Evolutionary conservation across 2,329 filamentous ascomycete species (phyloP).

Genomic region (Ambrosiella cleistominuta): DNA sequence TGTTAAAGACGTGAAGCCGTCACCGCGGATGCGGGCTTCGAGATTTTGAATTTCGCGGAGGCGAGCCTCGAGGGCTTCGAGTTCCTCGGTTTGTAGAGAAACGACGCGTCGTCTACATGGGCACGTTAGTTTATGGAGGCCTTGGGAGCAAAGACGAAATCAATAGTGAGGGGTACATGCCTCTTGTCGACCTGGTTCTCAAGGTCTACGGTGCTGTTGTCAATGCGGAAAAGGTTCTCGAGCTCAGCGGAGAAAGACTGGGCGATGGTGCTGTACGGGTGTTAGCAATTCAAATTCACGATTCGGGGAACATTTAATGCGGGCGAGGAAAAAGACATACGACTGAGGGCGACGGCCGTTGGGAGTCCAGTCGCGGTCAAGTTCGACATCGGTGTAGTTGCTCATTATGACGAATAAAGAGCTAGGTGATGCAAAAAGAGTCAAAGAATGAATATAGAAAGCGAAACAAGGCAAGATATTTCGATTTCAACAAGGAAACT

Average conservation of each 20-base stretch:
- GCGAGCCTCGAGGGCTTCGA: conserved; percentile 69
- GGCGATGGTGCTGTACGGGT: conserved; percentile 53
- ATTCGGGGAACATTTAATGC: background rate
- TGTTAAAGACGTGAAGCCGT: background rate
- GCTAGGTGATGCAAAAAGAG: background rate
- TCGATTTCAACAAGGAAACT: no score
- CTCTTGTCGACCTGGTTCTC: conserved; percentile 63
- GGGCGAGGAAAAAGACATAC: conserved; percentile 40
- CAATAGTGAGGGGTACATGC: conserved; percentile 32
- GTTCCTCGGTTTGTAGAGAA: conserved; percentile 54
- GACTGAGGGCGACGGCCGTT: conserved; percentile 64
- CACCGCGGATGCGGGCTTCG: conserved; percentile 52
- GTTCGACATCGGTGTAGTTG: conserved; percentile 37
- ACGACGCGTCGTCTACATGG: conserved; percentile 58
- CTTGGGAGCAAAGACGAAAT: background rate
- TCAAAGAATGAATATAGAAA: background rate
- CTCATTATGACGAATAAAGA: conserved; percentile 16
- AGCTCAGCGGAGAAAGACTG: conserved; percentile 73
- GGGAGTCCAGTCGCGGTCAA: conserved; percentile 66
- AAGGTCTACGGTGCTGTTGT: conserved; percentile 57
- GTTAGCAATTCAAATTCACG: background rate
- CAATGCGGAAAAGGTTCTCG: conserved; percentile 77
- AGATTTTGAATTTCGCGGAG: conserved; percentile 73
- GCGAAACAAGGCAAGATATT: background rate
- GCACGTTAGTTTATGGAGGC: background rate